Evolutionary conservation across 352 stramenopile species (phyloP).

Genomic region (Phytophthora pini): DNA sequence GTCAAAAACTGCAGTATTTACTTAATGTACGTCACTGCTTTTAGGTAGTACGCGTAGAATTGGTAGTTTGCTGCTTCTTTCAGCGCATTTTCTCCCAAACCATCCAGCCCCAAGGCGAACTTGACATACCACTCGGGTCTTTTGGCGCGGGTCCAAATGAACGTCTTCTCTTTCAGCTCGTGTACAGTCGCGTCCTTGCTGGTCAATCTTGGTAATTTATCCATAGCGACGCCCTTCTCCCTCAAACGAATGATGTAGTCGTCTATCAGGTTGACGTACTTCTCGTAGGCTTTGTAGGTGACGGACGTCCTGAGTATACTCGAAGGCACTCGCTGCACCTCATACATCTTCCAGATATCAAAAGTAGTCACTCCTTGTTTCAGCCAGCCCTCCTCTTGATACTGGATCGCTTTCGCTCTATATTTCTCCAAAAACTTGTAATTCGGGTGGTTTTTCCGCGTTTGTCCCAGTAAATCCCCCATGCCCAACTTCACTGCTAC

Average conservation of each 20-base stretch:
- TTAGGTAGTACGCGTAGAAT: slow-evolving; percentile 10
- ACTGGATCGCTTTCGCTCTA: neutral
- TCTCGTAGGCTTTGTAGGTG: slow-evolving; percentile 2
- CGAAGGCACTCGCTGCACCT: neutral
- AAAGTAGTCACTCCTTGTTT: slow-evolving; percentile 6
- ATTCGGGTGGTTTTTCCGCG: slow-evolving; percentile 5
- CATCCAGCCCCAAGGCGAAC: slow-evolving; percentile 16
- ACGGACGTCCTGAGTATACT: neutral
- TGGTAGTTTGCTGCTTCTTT: slow-evolving; percentile 21
- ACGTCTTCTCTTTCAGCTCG: slow-evolving; percentile 10
- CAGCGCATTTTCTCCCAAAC: slow-evolving; percentile 2
- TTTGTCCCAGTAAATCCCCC: neutral
- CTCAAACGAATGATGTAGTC: slow-evolving; percentile 10
- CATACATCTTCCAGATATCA: slow-evolving; percentile 10
- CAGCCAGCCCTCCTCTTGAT: slow-evolving; percentile 11
- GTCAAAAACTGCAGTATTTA: no score
- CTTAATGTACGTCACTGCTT: neutral
- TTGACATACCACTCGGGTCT: slow-evolving; percentile 21
- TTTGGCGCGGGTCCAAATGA: slow-evolving; percentile 7
- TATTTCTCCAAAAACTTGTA: slow-evolving; percentile 8
- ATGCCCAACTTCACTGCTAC: slow-evolving; percentile 10
- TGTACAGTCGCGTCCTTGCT: neutral
- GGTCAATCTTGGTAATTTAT: slow-evolving; percentile 5
- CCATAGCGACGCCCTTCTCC: neutral
- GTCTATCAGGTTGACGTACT: slow-evolving; percentile 22